Evolutionary conservation across 2,329 filamentous ascomycete genomes (phyloP).

Genomic region (Fusarium avenaceum): DNA sequence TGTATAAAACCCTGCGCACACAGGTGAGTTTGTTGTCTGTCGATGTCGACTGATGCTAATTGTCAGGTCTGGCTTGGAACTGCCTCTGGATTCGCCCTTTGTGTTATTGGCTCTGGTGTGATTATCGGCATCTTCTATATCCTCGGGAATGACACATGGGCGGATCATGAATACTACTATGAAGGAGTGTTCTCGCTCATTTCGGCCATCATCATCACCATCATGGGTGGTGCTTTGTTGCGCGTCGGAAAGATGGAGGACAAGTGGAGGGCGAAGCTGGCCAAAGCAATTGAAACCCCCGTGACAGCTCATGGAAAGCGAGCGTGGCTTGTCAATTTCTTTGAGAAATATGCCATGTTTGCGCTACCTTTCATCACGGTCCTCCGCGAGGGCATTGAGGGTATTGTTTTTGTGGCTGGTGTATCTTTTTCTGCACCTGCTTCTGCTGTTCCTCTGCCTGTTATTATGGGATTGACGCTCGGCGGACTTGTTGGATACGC

Average conservation of each 20-base stretch:
- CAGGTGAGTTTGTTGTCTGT: conserved; percentile 63
- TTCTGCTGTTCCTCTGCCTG: conserved; percentile 80
- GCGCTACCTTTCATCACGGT: conserved; percentile 88
- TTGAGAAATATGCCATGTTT: conserved; percentile 90
- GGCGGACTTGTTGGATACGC: conserved; percentile 77
- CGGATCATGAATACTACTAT: conserved; percentile 80
- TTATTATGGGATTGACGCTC: conserved; percentile 77
- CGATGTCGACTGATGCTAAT: conserved; percentile 1
- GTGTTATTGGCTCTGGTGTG: conserved; percentile 73
- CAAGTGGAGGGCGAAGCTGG: conserved; percentile 87
- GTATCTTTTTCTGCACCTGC: conserved; percentile 83
- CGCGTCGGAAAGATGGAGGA: conserved; percentile 86
- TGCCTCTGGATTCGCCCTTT: conserved; percentile 61
- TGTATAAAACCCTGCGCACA: conserved; percentile 76
- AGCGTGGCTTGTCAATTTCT: conserved; percentile 70
- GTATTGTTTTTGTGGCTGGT: conserved; percentile 88
- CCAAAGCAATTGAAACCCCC: conserved; percentile 73
- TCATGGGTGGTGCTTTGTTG: conserved; percentile 84
- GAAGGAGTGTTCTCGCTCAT: conserved; percentile 84
- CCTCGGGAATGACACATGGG: conserved; percentile 77
- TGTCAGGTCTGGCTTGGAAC: conserved; percentile 69
- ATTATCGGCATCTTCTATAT: conserved; percentile 81
- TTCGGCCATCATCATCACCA: conserved; percentile 84
- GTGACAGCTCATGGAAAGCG: conserved; percentile 60
- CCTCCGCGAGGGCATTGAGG: conserved; percentile 86